A percentile compares a stretch with the other conserved stretches of the same genome.
Evolutionary conservation across 176 grass and related monocot species (phyloP).

Genomic region (Chrysopogon serrulatus): DNA sequence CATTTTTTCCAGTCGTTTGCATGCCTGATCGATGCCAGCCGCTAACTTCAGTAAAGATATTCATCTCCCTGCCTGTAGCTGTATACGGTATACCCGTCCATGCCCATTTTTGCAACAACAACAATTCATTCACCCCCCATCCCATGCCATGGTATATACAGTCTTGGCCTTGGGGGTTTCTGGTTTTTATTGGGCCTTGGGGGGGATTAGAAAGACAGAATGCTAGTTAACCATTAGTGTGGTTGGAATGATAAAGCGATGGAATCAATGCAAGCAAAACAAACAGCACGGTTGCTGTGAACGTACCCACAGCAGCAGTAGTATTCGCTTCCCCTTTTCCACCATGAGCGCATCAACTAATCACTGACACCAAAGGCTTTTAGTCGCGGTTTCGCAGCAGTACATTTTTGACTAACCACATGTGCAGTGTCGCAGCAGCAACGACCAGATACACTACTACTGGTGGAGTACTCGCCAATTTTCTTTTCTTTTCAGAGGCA

Average conservation of each 20-base stretch:
- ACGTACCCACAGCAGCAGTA: background rate
- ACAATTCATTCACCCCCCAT: no score
- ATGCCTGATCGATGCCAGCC: background rate
- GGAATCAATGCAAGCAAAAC: background rate
- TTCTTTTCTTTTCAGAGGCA: background rate
- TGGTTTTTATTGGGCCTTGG: background rate
- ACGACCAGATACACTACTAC: background rate
- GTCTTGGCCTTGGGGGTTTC: background rate
- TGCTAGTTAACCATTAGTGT: background rate
- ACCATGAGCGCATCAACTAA: conserved; percentile 7
- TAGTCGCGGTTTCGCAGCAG: background rate
- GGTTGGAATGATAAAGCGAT: no score
- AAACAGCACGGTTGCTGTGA: no score
- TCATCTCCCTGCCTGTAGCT: no score
- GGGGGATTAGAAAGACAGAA: background rate
- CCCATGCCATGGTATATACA: no score
- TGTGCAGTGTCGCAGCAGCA: background rate
- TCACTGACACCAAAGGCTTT: background rate
- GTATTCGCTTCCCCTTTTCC: background rate
- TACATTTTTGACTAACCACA: background rate
- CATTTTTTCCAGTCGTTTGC: background rate
- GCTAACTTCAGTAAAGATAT: no score
- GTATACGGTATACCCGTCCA: no score
- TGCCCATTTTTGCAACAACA: no score
- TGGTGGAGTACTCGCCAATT: no score